Percentiles rank a stretch among this genome's conserved stretches.
These are phyloP conservation scores for Apiotrichum veenhuisii DNA, from an alignment of 1,284 basidiomycete genomes.

Conservation along the genomic window DNA sequence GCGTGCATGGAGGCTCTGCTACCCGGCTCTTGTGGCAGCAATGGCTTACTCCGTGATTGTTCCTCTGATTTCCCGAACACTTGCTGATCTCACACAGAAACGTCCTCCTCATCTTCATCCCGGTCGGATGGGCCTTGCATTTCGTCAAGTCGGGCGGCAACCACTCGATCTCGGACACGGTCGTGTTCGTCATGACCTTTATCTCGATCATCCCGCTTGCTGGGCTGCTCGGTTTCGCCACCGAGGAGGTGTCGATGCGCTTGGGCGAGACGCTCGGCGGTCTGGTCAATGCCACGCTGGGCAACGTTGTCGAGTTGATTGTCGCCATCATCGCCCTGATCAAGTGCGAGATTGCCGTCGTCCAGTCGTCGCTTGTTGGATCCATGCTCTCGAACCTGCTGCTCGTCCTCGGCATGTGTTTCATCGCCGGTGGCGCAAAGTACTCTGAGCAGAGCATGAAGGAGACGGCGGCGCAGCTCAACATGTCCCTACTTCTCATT, in stretches of 20 bases:
- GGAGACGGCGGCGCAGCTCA: conserved; percentile 49
- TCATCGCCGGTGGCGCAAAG: conserved; percentile 48
- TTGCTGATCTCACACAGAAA: conserved; percentile 28
- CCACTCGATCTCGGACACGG: conserved; percentile 41
- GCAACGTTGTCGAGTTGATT: conserved; percentile 62
- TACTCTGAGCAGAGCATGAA: conserved; percentile 50
- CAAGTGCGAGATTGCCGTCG: conserved; percentile 79
- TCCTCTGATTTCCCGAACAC: too few species aligned
- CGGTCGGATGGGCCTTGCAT: conserved; percentile 51
- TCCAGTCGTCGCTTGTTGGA: conserved; percentile 67
- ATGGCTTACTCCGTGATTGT: background rate
- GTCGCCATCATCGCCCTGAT: conserved; percentile 76
- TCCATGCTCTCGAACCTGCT: conserved; percentile 78
- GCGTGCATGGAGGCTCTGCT: too few species aligned
- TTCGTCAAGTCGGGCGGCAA: conserved; percentile 44
- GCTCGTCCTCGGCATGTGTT: conserved; percentile 74
- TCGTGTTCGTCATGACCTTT: conserved; percentile 46
- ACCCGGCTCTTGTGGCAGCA: background rate
- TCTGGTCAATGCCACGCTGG: conserved; percentile 72
- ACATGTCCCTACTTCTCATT: conserved; percentile 54
- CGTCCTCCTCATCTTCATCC: conserved; percentile 52
- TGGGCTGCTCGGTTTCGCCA: conserved; percentile 63
- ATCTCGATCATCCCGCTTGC: conserved; percentile 49
- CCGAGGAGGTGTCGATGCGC: conserved; percentile 75
- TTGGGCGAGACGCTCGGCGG: conserved; percentile 80